phyloP scores from a whole-genome alignment of 2,329 filamentous ascomycete species.

The Fusarium stilboides region DNA sequence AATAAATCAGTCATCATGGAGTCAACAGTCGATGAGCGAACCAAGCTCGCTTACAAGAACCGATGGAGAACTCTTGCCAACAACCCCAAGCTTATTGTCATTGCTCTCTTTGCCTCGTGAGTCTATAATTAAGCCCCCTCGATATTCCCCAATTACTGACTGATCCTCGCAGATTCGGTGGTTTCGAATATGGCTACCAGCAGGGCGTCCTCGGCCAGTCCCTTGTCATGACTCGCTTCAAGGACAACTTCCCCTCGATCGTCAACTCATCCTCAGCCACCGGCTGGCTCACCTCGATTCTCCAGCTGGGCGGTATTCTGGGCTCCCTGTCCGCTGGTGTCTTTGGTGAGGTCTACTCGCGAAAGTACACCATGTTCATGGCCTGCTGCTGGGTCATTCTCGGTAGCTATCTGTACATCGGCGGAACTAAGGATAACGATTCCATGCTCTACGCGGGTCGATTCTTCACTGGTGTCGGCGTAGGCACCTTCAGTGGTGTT shows the following conservation, averaged over 20 bases:
- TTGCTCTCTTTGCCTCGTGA: constrained; percentile 45
- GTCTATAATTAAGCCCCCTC: background rate
- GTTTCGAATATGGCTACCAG: constrained; percentile 53
- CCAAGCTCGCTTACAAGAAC: constrained; percentile 45
- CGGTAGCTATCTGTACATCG: constrained; percentile 61
- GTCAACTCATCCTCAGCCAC: constrained; percentile 62
- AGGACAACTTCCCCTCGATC: constrained; percentile 63
- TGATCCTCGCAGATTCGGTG: constrained; percentile 33
- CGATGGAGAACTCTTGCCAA: constrained; percentile 44
- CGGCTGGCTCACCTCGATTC: constrained; percentile 66
- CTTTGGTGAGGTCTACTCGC: constrained; percentile 64
- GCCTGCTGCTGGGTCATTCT: constrained; percentile 63
- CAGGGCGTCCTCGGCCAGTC: constrained; percentile 69
- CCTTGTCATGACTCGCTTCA: constrained; percentile 67
- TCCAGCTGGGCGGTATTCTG: constrained; percentile 64
- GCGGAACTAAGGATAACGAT: constrained; percentile 57
- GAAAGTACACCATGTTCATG: constrained; percentile 67
- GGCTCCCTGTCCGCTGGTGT: constrained; percentile 64
- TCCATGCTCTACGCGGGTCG: constrained; percentile 63
- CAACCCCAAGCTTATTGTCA: constrained; percentile 44
- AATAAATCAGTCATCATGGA: constrained; percentile 21
- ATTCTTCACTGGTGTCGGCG: constrained; percentile 65
- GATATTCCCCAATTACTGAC: background rate
- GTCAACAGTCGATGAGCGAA: constrained; percentile 32
- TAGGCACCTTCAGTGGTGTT: constrained; percentile 62